Conservation (phyloP, 306 rosid genomes). For the Heteromeles arbutifolia region DNA sequence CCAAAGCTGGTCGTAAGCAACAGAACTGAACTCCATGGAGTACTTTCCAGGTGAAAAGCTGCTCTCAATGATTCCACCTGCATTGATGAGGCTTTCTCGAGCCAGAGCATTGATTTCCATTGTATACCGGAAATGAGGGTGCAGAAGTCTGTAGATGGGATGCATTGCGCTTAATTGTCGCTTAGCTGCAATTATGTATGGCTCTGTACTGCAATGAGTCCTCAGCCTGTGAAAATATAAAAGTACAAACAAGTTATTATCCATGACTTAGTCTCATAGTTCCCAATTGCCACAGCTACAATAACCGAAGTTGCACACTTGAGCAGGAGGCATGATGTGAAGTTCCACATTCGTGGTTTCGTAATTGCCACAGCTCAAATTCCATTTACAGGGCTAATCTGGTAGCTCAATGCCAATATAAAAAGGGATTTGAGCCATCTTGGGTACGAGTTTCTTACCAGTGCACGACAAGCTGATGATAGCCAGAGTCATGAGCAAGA, state of each 20-base stretch:
- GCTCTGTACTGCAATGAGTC: conserved; percentile 31
- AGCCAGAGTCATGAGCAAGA: conserved; percentile 31
- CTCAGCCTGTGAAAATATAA: conserved; percentile 15
- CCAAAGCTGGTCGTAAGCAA: conserved; percentile 29
- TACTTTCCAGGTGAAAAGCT: conserved; percentile 25
- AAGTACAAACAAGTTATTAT: neutral
- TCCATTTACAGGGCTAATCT: neutral
- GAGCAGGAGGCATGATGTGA: neutral
- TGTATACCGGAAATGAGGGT: conserved; percentile 40
- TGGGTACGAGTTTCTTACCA: conserved; percentile 4
- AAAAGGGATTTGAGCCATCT: neutral
- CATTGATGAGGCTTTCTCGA: conserved; percentile 28
- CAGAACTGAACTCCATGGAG: conserved; percentile 26
- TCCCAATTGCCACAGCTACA: neutral
- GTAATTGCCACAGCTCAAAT: too few relatives aligned
- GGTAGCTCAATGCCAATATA: neutral
- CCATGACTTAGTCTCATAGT: neutral
- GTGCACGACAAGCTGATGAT: conserved; percentile 34
- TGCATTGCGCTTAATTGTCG: conserved; percentile 37
- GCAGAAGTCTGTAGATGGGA: conserved; percentile 32
- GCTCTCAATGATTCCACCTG: conserved; percentile 30
- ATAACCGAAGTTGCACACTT: too few relatives aligned
- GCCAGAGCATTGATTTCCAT: conserved; percentile 38
- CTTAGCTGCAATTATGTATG: conserved; percentile 32
- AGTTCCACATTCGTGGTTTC: neutral